A percentile compares a stretch with the other conserved stretches of the same genome.
These are phyloP conservation scores for Smallanthus sonchifolius DNA, from an alignment of 129 eudicot genomes.

Conservation along the genomic window DNA sequence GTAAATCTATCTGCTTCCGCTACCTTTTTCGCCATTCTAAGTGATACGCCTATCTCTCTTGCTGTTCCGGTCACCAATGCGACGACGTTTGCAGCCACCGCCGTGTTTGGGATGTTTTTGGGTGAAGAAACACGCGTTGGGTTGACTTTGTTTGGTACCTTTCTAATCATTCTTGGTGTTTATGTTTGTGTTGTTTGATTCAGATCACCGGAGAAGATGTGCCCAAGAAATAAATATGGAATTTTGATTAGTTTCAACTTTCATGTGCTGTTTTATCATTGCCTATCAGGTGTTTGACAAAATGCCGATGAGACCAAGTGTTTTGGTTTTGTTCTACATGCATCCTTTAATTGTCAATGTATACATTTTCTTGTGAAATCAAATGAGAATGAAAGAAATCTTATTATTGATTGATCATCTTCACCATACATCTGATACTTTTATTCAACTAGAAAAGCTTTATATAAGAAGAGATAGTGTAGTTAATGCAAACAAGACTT, in stretches of 20 bases:
- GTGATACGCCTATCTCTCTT: slow-evolving; percentile 67
- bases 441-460: too few species aligned
- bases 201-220: not conserved
- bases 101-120: slow-evolving; percentile 69
- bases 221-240: not conserved
- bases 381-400: not conserved
- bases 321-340: not conserved
- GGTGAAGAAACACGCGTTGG: slow-evolving; percentile 73
- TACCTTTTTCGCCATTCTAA: slow-evolving; percentile 64
- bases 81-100: slow-evolving; percentile 96
- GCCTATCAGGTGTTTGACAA: slow-evolving; percentile 16
- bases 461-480: too few species aligned
- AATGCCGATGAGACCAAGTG: not conserved
- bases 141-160: slow-evolving; percentile 72
- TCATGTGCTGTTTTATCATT: not conserved
- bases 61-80: slow-evolving; percentile 99
- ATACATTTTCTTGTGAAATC: not conserved
- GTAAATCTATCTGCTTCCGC: slow-evolving; percentile 83
- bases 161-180: slow-evolving; percentile 78
- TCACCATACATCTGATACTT: not conserved
- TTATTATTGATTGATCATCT: not conserved
- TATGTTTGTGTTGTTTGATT: slow-evolving; percentile 62
- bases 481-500: too few species aligned
- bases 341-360: not conserved
- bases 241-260: not conserved